Base-by-base conservation (phyloP, 495 filamentous ascomycete genomes). In the Astrothelium subdiscretum region DNA sequence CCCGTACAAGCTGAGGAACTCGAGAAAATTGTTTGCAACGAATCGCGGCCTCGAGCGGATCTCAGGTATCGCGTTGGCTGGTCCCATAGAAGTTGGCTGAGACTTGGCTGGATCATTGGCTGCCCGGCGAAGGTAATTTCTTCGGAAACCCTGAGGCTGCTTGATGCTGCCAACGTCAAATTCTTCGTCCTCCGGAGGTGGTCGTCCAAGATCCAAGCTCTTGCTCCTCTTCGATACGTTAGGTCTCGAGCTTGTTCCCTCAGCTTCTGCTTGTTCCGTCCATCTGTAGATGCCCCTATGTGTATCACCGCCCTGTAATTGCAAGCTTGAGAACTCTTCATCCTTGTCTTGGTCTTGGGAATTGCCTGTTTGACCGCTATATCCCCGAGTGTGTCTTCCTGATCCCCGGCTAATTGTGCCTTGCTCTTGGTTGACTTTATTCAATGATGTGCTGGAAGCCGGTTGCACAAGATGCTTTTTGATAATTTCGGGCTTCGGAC, bases 1-100 rank as follows among this genome's bases (percentile, higher is more conserved):
- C 0, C 85, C 86, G 69, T 88, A 89, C 5, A 88, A 70, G 52
- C 86, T 83, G 12, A 89, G 76, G 64, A 88, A 89, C 43, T 85
- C 81, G 35, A 86, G 79, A 63, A 89, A 89, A 65, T 83, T 83
- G n/a, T 73, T 72, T 0, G 86, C 85, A 18, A 86, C 73, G 4
- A 54, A 54, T 29, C 29, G 48, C 48, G 48, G 48, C 29, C 48
- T 54, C 24, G 12, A 8, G 8, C 48, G 48, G 8, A 29, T 5
- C 15, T 54, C 22, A 1, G 48, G 8, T 12, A 83, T 81, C 63
- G 73, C 59, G 60, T 73, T 44, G 63, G 75, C 64, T 71, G 73
- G 69, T 72, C 76, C 60, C 64, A 81, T 60, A 67, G 71, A 65
- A 32, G 73, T 61, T 35, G 57, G 57, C 52, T 70, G 63, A 54